A percentile compares a stretch with the other conserved stretches of the same genome.
Evolutionary conservation across 306 rosid species (phyloP).

Genomic region (Mucuna pruriens): DNA sequence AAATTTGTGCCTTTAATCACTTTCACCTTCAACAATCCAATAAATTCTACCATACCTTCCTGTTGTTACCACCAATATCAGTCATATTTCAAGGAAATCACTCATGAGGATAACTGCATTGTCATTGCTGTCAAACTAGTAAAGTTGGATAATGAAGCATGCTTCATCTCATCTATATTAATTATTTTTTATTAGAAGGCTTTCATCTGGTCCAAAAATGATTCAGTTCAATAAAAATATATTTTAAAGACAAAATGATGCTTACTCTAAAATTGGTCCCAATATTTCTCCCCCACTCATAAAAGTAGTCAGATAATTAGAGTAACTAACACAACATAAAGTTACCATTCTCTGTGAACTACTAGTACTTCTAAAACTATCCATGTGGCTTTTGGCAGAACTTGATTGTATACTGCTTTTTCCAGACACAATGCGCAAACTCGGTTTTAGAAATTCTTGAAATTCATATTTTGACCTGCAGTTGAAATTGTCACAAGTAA

Average conservation of each 20-base stretch:
- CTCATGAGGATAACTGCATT: constrained; percentile 22
- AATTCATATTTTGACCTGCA: constrained; percentile 88
- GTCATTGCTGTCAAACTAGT: constrained; percentile 31
- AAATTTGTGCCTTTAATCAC: constrained; percentile 85
- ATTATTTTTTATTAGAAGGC: constrained; percentile 18
- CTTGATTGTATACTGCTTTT: constrained; percentile 58
- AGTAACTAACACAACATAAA: constrained; percentile 32
- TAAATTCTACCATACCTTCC: constrained; percentile 94
- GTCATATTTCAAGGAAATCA: constrained; percentile 44
- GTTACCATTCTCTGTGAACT: constrained; percentile 65
- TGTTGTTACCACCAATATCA: constrained; percentile 56
- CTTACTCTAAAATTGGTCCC: constrained; percentile 18
- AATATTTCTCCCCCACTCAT: constrained; percentile 29
- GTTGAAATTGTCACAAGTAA: constrained; percentile 37
- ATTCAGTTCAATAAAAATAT: constrained; percentile 21
- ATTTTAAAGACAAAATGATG: constrained; percentile 22
- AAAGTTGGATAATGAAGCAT: constrained; percentile 38
- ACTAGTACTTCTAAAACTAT: constrained; percentile 64
- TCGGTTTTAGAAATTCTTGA: constrained; percentile 94
- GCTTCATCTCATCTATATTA: constrained; percentile 36
- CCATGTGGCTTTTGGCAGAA: constrained; percentile 58
- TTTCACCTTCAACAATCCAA: constrained; percentile 92
- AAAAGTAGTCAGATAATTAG: constrained; percentile 35
- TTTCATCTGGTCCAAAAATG: constrained; percentile 25
- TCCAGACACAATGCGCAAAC: constrained; percentile 81